phyloP scores from a whole-genome alignment of 805 yeast genomes.

The Zygosaccharomyces bailii region DNA sequence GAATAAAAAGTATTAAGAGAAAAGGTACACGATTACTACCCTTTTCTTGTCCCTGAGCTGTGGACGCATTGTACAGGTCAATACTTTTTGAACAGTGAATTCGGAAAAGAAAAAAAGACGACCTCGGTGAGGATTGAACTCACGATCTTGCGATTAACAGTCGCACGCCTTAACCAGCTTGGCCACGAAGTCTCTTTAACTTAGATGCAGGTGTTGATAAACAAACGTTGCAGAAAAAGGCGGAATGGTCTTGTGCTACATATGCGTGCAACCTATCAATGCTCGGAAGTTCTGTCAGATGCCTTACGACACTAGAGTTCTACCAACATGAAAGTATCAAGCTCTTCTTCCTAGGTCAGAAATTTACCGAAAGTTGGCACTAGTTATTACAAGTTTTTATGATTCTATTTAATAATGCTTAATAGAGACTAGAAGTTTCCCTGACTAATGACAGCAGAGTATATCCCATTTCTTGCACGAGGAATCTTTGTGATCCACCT shows the following conservation, averaged over 20 bases:
- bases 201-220: neutral
- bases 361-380: neutral
- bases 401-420: constrained; percentile 6
- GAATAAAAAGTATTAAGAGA: too few relatives aligned
- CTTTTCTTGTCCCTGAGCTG: too few relatives aligned
- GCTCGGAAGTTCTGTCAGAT: too few relatives aligned
- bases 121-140: constrained; percentile 60
- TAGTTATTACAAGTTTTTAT: constrained; percentile 5
- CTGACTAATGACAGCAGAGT: constrained; percentile 48
- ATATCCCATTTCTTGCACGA: constrained; percentile 73
- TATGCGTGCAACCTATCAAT: too few relatives aligned
- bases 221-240: too few relatives aligned
- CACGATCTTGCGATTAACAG: constrained; percentile 64
- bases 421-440: constrained; percentile 25
- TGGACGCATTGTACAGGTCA: too few relatives aligned
- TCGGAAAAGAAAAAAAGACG: constrained; percentile 36
- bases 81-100: too few relatives aligned
- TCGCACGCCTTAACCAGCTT: constrained; percentile 62
- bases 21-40: too few relatives aligned
- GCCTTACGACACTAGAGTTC: too few relatives aligned
- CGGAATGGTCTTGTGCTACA: neutral
- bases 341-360: too few relatives aligned
- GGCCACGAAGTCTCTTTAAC: constrained; percentile 46
- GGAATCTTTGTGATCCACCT: constrained; percentile 69
- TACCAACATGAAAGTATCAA: too few relatives aligned